Base-by-base conservation (phyloP, 371 early-diverging fungal species). In the Parasitella parasitica region DNA sequence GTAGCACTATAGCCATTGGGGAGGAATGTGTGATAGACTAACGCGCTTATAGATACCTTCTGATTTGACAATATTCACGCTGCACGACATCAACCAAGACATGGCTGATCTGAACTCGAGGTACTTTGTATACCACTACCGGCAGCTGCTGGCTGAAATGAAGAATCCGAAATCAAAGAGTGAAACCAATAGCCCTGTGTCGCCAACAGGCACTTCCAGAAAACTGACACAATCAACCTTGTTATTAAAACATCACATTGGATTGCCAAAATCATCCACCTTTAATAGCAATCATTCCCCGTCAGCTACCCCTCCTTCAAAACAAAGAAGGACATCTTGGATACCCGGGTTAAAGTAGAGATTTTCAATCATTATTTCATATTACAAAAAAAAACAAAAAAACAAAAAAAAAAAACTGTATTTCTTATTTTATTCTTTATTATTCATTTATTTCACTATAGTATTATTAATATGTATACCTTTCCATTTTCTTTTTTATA, bases 291-390 rank as follows among this genome's bases (percentile, higher is more conserved):
- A 37, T 20, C n/a, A 12, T 52, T 7, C 28, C 20, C 32, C 28
- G 1, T 0, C 28, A 7, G 6, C 32, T 27, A 18, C 38, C 24
- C 12, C 48, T 18, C 28, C 52, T 18, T 26, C 12, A 28, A 59
- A 53, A 18, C 41, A 52, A 53, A 64, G 57, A 34, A 57, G 67
- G 53, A 35, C 32, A 8, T 66, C 67, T 16, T 66, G 67, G 67
- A 57, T 66, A 28, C 62, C 61, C 15, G 51, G 62, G 15, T 57
- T 56, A 56, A 41, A 43, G 43, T 43, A 43, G 18, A 43, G 18
- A 20, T 22, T 8, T 32, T 32, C 32, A 32, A 32, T 1, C 32
- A 32, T 32, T 32, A n/a, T n/a, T n/a, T n/a, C n/a, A n/a, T n/a
- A n/a, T n/a, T n/a, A n/a, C n/a, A n/a, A n/a, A n/a, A n/a, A n/a